Conservation (phyloP, 176 grass and related monocot species). For the Chrysopogon serrulatus region DNA sequence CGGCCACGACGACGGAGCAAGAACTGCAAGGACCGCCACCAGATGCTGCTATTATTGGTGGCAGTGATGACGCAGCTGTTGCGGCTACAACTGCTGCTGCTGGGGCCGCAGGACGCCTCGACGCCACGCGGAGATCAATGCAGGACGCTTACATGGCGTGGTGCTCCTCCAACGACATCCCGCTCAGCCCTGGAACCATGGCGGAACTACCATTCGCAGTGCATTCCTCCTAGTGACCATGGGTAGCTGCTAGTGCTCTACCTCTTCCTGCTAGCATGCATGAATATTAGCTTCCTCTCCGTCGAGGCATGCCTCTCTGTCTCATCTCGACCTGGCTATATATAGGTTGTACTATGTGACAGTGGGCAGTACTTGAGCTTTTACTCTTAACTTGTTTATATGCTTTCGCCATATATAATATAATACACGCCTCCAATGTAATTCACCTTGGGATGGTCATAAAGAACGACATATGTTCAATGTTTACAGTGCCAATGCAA, state of each 20-base stretch:
- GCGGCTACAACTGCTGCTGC: no score
- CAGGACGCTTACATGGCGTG: conserved; percentile 18
- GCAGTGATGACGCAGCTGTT: no score
- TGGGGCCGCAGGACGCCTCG: not conserved
- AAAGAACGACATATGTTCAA: not conserved
- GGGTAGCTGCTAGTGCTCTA: not conserved
- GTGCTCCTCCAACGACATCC: conserved; percentile 23
- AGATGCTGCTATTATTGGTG: no score
- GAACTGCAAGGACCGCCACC: not conserved
- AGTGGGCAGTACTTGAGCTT: no score
- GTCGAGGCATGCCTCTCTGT: no score
- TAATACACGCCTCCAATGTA: no score
- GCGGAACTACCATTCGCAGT: not conserved
- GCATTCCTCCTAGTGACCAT: not conserved
- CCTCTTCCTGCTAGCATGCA: not conserved
- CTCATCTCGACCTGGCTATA: no score
- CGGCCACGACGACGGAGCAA: not conserved
- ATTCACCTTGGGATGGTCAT: not conserved
- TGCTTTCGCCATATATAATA: no score
- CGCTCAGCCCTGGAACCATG: conserved; percentile 21
- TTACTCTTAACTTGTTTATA: no score
- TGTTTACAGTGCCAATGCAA: not conserved
- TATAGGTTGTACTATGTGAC: no score
- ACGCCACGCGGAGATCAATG: not conserved
- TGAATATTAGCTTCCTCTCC: no score